Evolutionary conservation across 208 protist genomes (phyloP), one percentile per base, ranked within the genome.

Genomic region (Trypanosoma scelopori): DNA sequence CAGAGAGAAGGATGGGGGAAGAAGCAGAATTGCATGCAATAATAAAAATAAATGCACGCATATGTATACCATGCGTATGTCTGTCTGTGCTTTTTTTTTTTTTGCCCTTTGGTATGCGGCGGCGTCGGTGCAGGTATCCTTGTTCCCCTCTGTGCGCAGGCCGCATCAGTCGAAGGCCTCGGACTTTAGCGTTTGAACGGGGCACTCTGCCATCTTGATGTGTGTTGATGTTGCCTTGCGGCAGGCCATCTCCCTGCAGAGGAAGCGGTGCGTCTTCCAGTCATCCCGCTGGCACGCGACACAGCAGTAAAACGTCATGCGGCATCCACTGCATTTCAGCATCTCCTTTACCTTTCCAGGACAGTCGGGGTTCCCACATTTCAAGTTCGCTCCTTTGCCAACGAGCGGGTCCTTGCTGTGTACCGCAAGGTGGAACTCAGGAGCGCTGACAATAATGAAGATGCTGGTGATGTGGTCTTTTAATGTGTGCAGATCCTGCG

Each of bases 291-390:
- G 87, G 71, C 87, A 93, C 37, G 75, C 71, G 20, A 82, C 58
- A 42, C 71, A 85, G 75, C 87, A 93, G 70, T 93, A 93, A 71
- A 83, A 93, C 27, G 84, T 89, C 25, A 82, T 74, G 52, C 86
- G 75, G 59, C 87, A 93, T 46, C 82, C 87, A 64, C 81, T 85
- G 74, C 87, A 93, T 58, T 89, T 90, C 35, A 89, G 78, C 42
- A 91, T 79, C 48, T 93, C 80, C 49, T 81, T 81, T 1, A 71
- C 76, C 25, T 70, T 73, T n/a, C 71, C 74, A 16, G 81, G 74
- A 66, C 87, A 93, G 9, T 55, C 48, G 12, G 79, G 78, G 48
- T 83, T 90, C 0, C 74, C 79, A 60, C 86, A 93, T 55, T 76
- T 78, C 66, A 88, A 79, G 56, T 81, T 71, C 15, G 72, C 74